Conservation (phyloP, 148 eudicot species). For the Nepenthes gracilis region DNA sequence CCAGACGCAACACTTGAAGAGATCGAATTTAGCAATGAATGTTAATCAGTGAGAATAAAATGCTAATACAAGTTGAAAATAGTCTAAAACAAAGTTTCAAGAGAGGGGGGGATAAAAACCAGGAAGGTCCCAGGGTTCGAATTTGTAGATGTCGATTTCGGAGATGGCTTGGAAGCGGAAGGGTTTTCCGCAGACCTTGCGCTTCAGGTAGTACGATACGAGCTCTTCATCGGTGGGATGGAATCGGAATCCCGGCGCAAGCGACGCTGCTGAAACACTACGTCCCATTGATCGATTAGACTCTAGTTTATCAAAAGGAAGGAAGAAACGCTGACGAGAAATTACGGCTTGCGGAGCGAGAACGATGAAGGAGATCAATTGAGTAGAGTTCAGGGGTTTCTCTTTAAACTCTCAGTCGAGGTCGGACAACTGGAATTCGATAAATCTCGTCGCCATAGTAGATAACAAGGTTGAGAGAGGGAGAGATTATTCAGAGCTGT, state of each 20-base stretch:
- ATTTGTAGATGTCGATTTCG: slow-evolving; percentile 12
- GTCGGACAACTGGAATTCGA: too few species aligned
- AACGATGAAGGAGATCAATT: too few species aligned
- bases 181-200: slow-evolving; percentile 11
- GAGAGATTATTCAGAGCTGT: too few species aligned
- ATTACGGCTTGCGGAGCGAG: too few species aligned
- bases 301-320: too few species aligned
- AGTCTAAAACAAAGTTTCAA: neutral
- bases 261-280: slow-evolving; percentile 1
- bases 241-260: slow-evolving; percentile 14
- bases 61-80: neutral
- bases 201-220: slow-evolving; percentile 10
- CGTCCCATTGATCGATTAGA: neutral
- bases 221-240: slow-evolving; percentile 17
- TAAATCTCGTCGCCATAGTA: too few species aligned
- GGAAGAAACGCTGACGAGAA: too few species aligned
- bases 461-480: too few species aligned
- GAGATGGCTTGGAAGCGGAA: slow-evolving; percentile 13
- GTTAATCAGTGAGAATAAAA: neutral
- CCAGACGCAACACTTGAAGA: too few species aligned
- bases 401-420: too few species aligned
- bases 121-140: slow-evolving; percentile 13
- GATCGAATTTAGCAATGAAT: neutral
- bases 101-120: slow-evolving; percentile 7
- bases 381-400: too few species aligned